Evolutionary conservation across 306 rosid species (phyloP).

Genomic region (Lupinus albus): DNA sequence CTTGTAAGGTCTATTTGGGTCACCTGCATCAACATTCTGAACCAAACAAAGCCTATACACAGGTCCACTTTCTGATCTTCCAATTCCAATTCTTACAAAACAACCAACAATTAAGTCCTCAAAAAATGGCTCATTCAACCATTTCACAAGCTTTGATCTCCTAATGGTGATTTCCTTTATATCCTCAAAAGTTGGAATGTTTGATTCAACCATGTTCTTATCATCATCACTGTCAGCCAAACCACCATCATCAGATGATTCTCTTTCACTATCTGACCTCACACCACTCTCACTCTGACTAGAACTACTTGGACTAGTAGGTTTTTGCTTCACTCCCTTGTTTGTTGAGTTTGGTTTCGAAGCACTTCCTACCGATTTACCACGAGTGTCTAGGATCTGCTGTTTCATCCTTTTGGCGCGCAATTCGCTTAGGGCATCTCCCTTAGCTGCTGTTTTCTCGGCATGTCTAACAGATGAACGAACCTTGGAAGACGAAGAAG

Average conservation of each 20-base stretch:
- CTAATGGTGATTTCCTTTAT: constrained; percentile 58
- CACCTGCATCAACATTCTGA: constrained; percentile 50
- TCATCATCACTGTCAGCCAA: constrained; percentile 55
- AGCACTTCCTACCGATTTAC: constrained; percentile 18
- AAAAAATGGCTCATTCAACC: constrained; percentile 70
- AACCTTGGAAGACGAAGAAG: constrained; percentile 43
- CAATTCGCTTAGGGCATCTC: constrained; percentile 52
- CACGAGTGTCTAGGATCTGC: constrained; percentile 39
- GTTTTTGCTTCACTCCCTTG: constrained; percentile 38
- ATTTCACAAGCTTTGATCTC: constrained; percentile 66
- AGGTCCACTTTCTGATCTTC: constrained; percentile 53
- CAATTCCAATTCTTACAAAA: constrained; percentile 68
- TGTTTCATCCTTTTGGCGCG: constrained; percentile 62
- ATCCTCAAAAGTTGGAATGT: constrained; percentile 55
- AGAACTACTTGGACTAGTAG: constrained; percentile 47
- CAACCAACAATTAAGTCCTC: constrained; percentile 67
- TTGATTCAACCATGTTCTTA: constrained; percentile 39
- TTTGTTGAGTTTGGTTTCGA: constrained; percentile 38
- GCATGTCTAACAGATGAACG: constrained; percentile 64
- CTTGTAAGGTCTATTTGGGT: constrained; percentile 46
- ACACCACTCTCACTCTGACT: constrained; percentile 48
- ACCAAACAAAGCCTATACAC: constrained; percentile 65
- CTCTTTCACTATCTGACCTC: constrained; percentile 55
- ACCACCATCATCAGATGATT: constrained; percentile 47
- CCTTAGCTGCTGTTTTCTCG: constrained; percentile 55